These are phyloP conservation scores for Aspergillus fructus DNA, from an alignment of 2,329 filamentous ascomycete species.

Conservation along the genomic window DNA sequence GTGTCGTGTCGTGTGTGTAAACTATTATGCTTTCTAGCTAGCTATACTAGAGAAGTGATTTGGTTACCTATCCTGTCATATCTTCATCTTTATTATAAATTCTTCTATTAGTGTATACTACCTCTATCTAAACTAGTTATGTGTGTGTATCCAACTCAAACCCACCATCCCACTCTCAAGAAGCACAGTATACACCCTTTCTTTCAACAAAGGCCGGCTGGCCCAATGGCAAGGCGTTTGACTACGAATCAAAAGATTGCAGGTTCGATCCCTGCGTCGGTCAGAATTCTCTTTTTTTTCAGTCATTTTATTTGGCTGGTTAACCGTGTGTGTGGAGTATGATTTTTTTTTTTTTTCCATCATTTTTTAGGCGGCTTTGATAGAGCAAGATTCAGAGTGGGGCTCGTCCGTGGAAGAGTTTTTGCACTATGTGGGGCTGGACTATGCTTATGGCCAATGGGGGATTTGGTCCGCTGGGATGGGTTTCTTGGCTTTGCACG, in stretches of 20 bases:
- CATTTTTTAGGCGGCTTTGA: too few species aligned
- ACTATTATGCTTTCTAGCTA: background rate
- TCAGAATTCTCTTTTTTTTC: conserved; percentile 17
- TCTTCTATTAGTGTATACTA: too few species aligned
- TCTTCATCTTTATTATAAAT: too few species aligned
- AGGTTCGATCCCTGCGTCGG: conserved; percentile 47
- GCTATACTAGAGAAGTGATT: background rate
- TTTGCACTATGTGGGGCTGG: background rate
- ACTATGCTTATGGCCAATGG: background rate
- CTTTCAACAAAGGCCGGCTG: background rate
- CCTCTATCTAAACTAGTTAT: too few species aligned
- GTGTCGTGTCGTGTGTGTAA: background rate
- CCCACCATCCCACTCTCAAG: too few species aligned
- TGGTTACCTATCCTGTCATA: background rate
- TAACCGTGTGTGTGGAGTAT: background rate
- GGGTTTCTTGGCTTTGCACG: too few species aligned
- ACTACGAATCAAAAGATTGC: conserved; percentile 55
- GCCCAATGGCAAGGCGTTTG: conserved; percentile 47
- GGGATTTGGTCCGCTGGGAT: too few species aligned
- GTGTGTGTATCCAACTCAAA: too few species aligned
- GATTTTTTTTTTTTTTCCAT: background rate
- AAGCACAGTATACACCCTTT: fast-evolving
- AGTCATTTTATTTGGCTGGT: background rate
- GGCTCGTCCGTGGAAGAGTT: background rate
- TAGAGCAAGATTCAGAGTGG: too few species aligned